Evolutionary conservation across 1,284 basidiomycete genomes (phyloP).

Genomic region (Earliella scabrosa): DNA sequence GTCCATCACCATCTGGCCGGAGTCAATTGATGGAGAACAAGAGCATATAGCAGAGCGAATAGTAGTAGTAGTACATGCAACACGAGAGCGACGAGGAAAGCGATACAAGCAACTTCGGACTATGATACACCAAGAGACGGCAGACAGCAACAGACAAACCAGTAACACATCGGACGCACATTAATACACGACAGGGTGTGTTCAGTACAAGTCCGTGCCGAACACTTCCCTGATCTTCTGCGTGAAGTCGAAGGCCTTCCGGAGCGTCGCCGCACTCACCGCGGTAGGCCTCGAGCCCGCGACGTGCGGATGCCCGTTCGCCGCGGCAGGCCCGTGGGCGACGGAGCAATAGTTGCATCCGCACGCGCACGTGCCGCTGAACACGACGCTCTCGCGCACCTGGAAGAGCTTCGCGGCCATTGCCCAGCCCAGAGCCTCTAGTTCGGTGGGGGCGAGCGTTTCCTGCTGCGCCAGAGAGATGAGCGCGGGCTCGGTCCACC

Average conservation of each 20-base stretch:
- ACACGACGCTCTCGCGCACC: conserved; percentile 17
- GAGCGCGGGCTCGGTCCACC: conserved; percentile 22
- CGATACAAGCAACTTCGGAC: too few relatives aligned
- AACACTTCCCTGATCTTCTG: conserved; percentile 19
- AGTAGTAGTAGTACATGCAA: too few relatives aligned
- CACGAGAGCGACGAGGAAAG: too few relatives aligned
- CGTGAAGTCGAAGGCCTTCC: conserved; percentile 11
- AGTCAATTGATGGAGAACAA: too few relatives aligned
- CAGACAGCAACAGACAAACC: too few relatives aligned
- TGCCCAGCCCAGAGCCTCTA: conserved; percentile 17
- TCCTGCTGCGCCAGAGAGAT: conserved; percentile 16
- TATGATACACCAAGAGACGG: too few relatives aligned
- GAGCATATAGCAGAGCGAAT: too few relatives aligned
- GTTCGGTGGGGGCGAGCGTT: conserved; percentile 8
- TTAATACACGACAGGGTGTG: too few relatives aligned
- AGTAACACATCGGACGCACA: too few relatives aligned
- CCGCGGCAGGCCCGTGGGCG: conserved; percentile 3
- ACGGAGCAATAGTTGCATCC: conserved; percentile 18
- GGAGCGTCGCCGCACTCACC: background rate
- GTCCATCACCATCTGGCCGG: too few relatives aligned
- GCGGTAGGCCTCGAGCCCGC: background rate
- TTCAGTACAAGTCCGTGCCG: conserved; percentile 8
- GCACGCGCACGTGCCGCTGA: conserved; percentile 9
- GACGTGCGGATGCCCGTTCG: background rate
- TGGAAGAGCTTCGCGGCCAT: conserved; percentile 16